phyloP scores from a whole-genome alignment of 495 filamentous ascomycete species.

The Aspergillus affinis region DNA sequence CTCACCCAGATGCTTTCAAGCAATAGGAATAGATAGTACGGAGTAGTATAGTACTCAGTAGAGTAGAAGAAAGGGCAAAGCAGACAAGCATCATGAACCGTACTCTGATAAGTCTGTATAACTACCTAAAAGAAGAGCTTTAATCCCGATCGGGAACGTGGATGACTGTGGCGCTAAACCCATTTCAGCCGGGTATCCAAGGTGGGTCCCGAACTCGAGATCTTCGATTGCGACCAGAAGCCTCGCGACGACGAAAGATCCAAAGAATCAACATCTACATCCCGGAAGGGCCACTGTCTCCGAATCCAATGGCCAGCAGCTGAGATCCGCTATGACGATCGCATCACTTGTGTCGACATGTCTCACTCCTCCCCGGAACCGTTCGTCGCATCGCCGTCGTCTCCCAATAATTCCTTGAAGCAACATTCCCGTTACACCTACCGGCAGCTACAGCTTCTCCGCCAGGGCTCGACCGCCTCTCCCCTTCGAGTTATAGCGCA shows the following conservation, averaged over 20 bases:
- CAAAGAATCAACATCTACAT: neutral
- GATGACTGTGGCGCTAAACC: neutral
- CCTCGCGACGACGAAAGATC: neutral
- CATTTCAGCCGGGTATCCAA: neutral
- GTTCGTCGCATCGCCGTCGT: constrained; percentile 29
- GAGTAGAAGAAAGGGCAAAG: too few relatives aligned
- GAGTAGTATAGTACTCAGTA: too few relatives aligned
- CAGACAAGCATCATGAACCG: too few relatives aligned
- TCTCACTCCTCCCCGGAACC: constrained; percentile 31
- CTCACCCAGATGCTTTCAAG: too few relatives aligned
- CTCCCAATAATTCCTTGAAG: constrained; percentile 37
- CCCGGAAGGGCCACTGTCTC: neutral
- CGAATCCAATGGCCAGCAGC: neutral
- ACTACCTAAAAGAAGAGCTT: too few relatives aligned
- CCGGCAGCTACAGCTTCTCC: constrained; percentile 74
- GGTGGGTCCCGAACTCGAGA: neutral
- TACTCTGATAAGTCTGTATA: too few relatives aligned
- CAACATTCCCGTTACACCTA: constrained; percentile 77
- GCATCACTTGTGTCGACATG: constrained; percentile 17
- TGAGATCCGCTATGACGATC: constrained; percentile 19
- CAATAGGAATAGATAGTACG: too few relatives aligned
- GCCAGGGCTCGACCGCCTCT: constrained; percentile 64
- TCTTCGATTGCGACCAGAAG: neutral
- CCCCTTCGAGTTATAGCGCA: constrained; percentile 88
- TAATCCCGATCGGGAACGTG: neutral